Percentiles rank a stretch among this genome's conserved stretches.
phyloP scores from a whole-genome alignment of 768 basidiomycete genomes.

The Lentinula guzmanii region DNA sequence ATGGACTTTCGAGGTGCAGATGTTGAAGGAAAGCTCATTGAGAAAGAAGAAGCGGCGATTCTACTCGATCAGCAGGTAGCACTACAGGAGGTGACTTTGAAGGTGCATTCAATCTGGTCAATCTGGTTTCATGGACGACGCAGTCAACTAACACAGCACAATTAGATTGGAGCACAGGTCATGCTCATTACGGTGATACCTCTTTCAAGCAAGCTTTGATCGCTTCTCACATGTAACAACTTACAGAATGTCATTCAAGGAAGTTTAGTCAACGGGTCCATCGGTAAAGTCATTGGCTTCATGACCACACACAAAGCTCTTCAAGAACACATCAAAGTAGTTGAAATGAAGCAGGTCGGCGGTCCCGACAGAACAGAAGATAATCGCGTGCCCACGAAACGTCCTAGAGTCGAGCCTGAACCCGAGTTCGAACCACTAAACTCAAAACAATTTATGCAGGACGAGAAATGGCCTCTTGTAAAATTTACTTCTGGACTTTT shows the following conservation, averaged over 20 bases:
- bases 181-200: conserved; percentile 66
- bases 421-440: neutral
- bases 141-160: conserved; percentile 1
- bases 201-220: neutral
- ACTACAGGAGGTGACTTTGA: conserved; percentile 36
- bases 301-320: conserved; percentile 38
- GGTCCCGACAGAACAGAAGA: neutral
- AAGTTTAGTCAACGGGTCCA: conserved; percentile 62
- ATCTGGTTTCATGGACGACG: neutral
- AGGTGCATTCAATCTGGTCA: conserved; percentile 27
- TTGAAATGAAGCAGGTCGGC: conserved; percentile 20
- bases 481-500: conserved; percentile 43
- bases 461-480: conserved; percentile 49
- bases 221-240: neutral
- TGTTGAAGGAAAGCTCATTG: conserved; percentile 26
- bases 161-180: conserved; percentile 75
- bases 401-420: neutral
- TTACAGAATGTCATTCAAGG: conserved; percentile 65
- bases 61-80: conserved; percentile 58
- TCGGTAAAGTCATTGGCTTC: conserved; percentile 52
- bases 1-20: conserved; percentile 43
- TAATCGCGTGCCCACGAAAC: neutral
- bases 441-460: conserved; percentile 9
- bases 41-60: conserved; percentile 14
- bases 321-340: conserved; percentile 28